Base-by-base conservation (phyloP, 768 basidiomycete genomes). In the Mycena vulgaris region DNA sequence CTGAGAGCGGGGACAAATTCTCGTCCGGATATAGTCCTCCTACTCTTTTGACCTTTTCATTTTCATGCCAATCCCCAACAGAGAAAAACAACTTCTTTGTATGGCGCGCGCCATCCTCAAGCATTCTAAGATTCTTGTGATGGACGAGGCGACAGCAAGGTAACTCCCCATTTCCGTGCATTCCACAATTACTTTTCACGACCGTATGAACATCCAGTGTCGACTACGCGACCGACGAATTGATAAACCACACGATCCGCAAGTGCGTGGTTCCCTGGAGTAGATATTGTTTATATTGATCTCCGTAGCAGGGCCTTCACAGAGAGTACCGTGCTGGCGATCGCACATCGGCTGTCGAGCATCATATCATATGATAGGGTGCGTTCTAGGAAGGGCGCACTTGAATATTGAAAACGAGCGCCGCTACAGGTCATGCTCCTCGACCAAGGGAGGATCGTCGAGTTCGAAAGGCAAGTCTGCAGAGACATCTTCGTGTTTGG, bases 51-150 rank as follows among this genome's bases (percentile, higher is more conserved):
- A n/a, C 55, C 81, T 82, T 33, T 25, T 53, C 10, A 37, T 19
- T 58, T 23, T 35, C 73, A 40, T 9, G 13, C 10, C 23, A 16
- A 47, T 28, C 23, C 8, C 2, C 3, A 13, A 16, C 21, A 90
- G 89, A 11, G 91, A 94, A 80, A 93, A 93, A 76, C 93, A 94
- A 75, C 78, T 94, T 21, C 83, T 95, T 7, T 95, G 94, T 77
- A 95, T 95, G 94, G 95, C 95, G 7, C 86, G 94, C 62, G 93
- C 95, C 2, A 93, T 95, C 69, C 78, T 95, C n/a, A 92, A 92
- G 78, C 85, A 91, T 3, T 90, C 92, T 35, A 93, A 87, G 74
- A 83, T 95, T 17, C 78, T 95, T 45, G 86, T 95, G 70, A 95
- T 95, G 94, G 94, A 95, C 74, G 94, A 95, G 80, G 92, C 91